Conservation (phyloP, 1,139 yeast species). For the Suhomyces bribrorum region DNA sequence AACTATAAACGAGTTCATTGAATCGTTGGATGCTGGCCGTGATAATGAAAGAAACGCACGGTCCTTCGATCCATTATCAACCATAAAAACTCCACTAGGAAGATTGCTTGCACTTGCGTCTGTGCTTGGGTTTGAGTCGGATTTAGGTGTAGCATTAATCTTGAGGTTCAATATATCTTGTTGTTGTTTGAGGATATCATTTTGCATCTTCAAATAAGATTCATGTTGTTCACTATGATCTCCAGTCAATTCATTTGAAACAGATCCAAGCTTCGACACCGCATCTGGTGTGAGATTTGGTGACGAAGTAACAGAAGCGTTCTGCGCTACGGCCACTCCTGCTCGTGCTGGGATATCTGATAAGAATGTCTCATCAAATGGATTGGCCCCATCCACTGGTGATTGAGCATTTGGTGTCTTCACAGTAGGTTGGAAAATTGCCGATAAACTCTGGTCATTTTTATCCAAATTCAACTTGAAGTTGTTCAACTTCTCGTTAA, state of each 20-base stretch:
- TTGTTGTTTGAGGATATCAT: conserved; percentile 41
- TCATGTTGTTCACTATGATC: conserved; percentile 32
- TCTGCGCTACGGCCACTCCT: background rate
- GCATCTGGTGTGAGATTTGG: conserved; percentile 8
- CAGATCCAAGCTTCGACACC: conserved; percentile 3
- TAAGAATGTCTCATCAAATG: conserved; percentile 39
- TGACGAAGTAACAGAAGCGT: background rate
- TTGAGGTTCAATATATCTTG: conserved; percentile 34
- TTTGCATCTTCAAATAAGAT: conserved; percentile 39
- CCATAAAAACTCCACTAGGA: background rate
- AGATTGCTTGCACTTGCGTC: background rate
- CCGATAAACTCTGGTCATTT: conserved; percentile 20
- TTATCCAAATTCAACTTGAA: conserved; percentile 13
- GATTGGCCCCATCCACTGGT: conserved; percentile 31
- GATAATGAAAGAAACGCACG: conserved; percentile 8
- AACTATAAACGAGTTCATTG: conserved; percentile 16
- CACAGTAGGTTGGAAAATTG: conserved; percentile 42
- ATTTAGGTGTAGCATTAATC: conserved; percentile 14
- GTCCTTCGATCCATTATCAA: conserved; percentile 6
- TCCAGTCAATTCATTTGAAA: background rate
- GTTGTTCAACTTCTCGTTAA: conserved; percentile 2
- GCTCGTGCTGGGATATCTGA: conserved; percentile 14
- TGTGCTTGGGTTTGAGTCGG: background rate
- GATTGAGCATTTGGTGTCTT: conserved; percentile 31
- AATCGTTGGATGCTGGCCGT: conserved; percentile 17